phyloP scores from a whole-genome alignment of 1,284 basidiomycete species.

The Leccinum insolens region DNA sequence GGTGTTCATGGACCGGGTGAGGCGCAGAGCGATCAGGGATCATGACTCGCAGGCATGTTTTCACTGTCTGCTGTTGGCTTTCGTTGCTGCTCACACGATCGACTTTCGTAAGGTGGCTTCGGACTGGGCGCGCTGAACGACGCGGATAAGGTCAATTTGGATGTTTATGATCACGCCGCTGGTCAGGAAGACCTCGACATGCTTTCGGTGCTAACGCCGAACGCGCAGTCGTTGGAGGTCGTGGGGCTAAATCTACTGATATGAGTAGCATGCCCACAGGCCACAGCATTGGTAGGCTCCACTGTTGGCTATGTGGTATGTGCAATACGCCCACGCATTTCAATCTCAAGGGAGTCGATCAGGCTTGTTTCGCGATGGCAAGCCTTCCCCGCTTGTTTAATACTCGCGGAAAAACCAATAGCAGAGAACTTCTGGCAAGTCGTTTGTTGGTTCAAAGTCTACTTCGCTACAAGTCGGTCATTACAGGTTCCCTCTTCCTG shows the following conservation, averaged over 20 bases:
- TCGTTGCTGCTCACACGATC: slow-evolving; percentile 3
- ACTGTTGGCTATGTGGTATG: not conserved
- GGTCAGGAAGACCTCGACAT: slow-evolving; percentile 49
- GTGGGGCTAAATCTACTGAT: slow-evolving; percentile 9
- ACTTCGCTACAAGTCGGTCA: slow-evolving; percentile 13
- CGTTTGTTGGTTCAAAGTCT: slow-evolving; percentile 8
- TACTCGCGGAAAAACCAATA: slow-evolving; percentile 67
- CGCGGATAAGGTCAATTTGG: slow-evolving; percentile 87
- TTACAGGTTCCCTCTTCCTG: slow-evolving; percentile 76
- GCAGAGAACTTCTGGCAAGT: slow-evolving; percentile 71
- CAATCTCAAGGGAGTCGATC: slow-evolving; percentile 39
- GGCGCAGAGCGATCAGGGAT: slow-evolving; percentile 41
- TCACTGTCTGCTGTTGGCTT: not conserved
- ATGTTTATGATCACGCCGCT: slow-evolving; percentile 69
- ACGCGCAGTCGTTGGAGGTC: slow-evolving; percentile 39
- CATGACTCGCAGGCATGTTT: slow-evolving; percentile 56
- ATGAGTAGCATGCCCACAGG: slow-evolving; percentile 3
- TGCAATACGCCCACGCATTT: slow-evolving; percentile 30
- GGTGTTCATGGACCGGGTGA: slow-evolving; percentile 30
- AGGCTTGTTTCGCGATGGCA: slow-evolving; percentile 74
- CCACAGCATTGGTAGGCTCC: slow-evolving; percentile 23
- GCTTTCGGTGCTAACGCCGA: slow-evolving; percentile 68
- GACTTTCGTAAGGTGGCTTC: slow-evolving; percentile 62
- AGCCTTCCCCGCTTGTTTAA: slow-evolving; percentile 68
- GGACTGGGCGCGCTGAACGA: slow-evolving; percentile 85